Conservation (phyloP, 2,329 filamentous ascomycete species). For the Xylaria digitata region DNA sequence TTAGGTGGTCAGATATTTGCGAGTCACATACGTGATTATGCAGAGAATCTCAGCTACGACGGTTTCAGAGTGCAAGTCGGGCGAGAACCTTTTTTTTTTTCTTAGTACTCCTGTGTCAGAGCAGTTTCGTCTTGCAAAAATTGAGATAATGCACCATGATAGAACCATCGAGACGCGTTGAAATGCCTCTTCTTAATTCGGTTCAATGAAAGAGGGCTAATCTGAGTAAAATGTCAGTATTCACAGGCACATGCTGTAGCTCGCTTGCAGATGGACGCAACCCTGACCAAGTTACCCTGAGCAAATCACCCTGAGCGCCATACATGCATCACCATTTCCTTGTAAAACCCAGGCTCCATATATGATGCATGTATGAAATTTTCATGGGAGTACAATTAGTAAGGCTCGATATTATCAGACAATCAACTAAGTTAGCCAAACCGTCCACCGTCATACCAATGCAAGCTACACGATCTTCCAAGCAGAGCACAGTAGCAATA, state of each 20-base stretch:
- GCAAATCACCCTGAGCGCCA: not conserved
- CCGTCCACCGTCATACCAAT: not conserved
- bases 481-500: not conserved
- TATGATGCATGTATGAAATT: not conserved
- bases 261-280: not conserved
- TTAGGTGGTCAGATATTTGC: slow-evolving; percentile 3
- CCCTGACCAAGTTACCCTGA: not conserved
- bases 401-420: not conserved
- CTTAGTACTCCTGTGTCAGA: not conserved
- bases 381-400: not conserved
- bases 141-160: not conserved
- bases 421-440: too few relatives aligned
- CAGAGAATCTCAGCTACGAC: too few relatives aligned
- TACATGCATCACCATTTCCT: not conserved
- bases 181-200: not conserved
- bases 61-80: too few relatives aligned
- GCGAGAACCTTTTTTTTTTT: too few relatives aligned
- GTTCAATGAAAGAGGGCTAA: not conserved
- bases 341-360: not conserved
- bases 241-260: not conserved
- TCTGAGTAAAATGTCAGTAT: not conserved
- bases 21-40: too few relatives aligned
- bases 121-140: not conserved
- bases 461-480: not conserved
- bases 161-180: not conserved